Percentiles rank a stretch among this genome's conserved stretches.
phyloP scores from a whole-genome alignment of 1,284 basidiomycete genomes.

The Apiotrichum porosum region DNA sequence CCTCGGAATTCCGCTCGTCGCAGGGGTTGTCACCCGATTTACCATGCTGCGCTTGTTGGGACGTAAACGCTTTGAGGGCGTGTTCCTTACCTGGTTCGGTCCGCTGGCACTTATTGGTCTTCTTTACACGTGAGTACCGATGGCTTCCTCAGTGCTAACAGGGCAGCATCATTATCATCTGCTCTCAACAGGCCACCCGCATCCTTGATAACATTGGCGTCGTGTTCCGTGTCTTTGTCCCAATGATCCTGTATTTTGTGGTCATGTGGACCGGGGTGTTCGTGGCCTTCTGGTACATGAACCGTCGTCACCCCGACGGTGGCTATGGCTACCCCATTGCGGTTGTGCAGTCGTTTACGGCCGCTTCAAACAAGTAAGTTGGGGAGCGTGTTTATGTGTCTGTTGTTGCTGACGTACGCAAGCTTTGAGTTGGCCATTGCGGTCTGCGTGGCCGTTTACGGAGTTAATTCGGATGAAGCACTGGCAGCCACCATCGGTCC shows the following conservation, averaged over 20 bases:
- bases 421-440: conserved; percentile 70
- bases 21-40: conserved; percentile 66
- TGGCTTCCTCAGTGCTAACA: not conserved
- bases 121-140: conserved; percentile 51
- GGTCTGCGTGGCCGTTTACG: conserved; percentile 71
- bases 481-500: conserved; percentile 70
- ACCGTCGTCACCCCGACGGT: conserved; percentile 22
- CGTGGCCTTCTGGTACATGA: conserved; percentile 55
- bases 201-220: conserved; percentile 64
- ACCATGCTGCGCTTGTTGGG: conserved; percentile 53
- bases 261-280: conserved; percentile 72
- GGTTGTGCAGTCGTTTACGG: conserved; percentile 59
- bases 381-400: not conserved
- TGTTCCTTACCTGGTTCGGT: conserved; percentile 65
- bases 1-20: conserved; percentile 64
- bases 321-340: conserved; percentile 60
- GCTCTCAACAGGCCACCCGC: conserved; percentile 62
- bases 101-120: conserved; percentile 69
- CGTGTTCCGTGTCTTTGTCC: conserved; percentile 73
- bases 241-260: conserved; percentile 70
- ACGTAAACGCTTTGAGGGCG: conserved; percentile 54
- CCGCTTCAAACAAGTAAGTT: conserved; percentile 53
- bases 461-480: conserved; percentile 66
- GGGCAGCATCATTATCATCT: conserved; percentile 59
- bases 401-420: not conserved